Evolutionary conservation across 2,329 filamentous ascomycete species (phyloP), one percentile per base, ranked within the genome.

Genomic region (Ophioceras dolichostomum): DNA sequence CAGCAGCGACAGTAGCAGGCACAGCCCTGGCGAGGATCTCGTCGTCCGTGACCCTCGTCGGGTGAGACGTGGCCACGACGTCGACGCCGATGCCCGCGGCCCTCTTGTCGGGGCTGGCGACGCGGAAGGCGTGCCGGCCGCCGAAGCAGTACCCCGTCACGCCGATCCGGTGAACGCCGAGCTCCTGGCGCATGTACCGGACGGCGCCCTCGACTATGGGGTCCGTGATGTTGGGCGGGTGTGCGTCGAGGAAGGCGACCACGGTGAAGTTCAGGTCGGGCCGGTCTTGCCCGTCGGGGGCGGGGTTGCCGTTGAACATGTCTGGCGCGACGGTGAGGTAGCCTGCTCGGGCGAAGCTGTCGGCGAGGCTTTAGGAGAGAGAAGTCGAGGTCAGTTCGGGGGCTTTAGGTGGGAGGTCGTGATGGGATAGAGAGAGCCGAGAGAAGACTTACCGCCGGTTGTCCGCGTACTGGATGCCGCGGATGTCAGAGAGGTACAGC

Each of bases 71-170:
- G 14, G 20, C 37, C 10, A 39, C 27, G 4, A 35, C 37, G 17
- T 39, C 32, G 20, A 39, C 37, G 8, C 37, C 37, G 3, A 39
- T 4, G 5, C 37, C 32, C 5, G 37, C 37, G 7, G 37, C 32
- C 16, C 17, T 14, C 20, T 35, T 39, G 10, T 34, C 37, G 5
- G 24, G 32, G 8, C 26, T 20, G 4, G 37, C 32, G 20, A 35
- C 71, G 39, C 76, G 60, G 40, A 68, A 67, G 5, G 70, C 56
- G 45, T 68, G 73, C 30, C 14, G 10, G 2, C 70, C 76, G 2
- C 78, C 77, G 47, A 76, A 80, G 54, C 77, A 81, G 55, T 80
- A 81, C 3, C 76, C 77, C 0, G 71, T 68, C 2, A 63, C 67
- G 3, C 63, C 74, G 39, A 82, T 59, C 39, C 61, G 66, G 36